phyloP scores from a whole-genome alignment of 2,329 filamentous ascomycete species.

The Sarocladium oryzae region DNA sequence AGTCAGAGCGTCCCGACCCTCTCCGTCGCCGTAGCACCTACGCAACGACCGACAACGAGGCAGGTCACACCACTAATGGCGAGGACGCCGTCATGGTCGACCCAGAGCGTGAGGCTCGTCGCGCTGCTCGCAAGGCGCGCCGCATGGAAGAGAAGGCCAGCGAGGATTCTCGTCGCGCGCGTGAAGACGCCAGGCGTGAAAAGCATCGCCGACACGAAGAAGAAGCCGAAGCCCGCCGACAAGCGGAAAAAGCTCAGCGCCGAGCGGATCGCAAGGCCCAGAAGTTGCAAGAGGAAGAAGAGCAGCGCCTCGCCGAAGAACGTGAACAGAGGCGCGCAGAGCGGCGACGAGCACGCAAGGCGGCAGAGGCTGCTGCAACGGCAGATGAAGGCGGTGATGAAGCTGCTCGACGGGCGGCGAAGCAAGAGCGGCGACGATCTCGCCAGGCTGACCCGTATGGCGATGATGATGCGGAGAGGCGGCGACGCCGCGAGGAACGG shows the following conservation, averaged over 20 bases:
- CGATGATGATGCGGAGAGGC: conserved; percentile 46
- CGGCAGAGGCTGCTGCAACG: conserved; percentile 37
- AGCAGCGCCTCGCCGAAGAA: conserved; percentile 42
- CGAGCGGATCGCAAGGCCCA: conserved; percentile 47
- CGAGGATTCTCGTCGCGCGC: conserved; percentile 50
- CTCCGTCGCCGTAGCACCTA: conserved; percentile 44
- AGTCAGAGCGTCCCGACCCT: conserved; percentile 27
- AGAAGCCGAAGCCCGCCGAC: conserved; percentile 28
- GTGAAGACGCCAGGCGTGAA: conserved; percentile 51
- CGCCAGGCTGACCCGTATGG: conserved; percentile 32
- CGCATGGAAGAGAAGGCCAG: conserved; percentile 39
- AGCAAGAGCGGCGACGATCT: conserved; percentile 43
- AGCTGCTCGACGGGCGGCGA: conserved; percentile 38
- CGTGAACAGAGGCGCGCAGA: conserved; percentile 43
- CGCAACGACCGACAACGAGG: conserved; percentile 45
- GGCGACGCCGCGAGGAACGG: conserved; percentile 44
- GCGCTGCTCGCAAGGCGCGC: conserved; percentile 54
- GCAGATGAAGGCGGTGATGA: conserved; percentile 36
- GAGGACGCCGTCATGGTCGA: conserved; percentile 43
- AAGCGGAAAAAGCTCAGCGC: conserved; percentile 47
- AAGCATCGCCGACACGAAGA: conserved; percentile 50
- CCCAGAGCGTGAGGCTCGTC: conserved; percentile 54
- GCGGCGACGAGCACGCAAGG: conserved; percentile 42
- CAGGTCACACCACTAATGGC: conserved; percentile 43
- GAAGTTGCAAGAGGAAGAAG: conserved; percentile 41